phyloP scores from a whole-genome alignment of 495 filamentous ascomycete species.

The Talaromyces liani region DNA sequence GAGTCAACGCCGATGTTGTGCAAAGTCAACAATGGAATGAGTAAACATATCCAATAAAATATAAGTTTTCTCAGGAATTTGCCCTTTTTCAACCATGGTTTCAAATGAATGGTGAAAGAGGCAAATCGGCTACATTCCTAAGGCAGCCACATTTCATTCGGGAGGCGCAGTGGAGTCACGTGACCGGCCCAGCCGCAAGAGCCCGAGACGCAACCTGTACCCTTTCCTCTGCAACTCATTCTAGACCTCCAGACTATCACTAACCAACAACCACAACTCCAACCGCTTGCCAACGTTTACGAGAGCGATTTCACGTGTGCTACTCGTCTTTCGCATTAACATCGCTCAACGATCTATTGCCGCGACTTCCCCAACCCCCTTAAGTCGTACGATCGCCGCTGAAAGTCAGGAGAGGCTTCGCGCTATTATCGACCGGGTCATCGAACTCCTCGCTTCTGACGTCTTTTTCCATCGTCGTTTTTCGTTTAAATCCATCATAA shows the following conservation, averaged over 20 bases:
- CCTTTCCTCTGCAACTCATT: background rate
- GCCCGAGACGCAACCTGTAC: slow-evolving; percentile 4
- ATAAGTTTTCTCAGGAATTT: background rate
- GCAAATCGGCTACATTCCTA: background rate
- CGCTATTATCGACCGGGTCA: background rate
- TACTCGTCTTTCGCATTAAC: background rate
- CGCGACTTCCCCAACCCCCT: background rate
- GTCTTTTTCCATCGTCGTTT: slow-evolving; percentile 15
- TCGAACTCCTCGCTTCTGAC: background rate
- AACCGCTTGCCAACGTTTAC: background rate
- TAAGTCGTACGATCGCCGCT: background rate
- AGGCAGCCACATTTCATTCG: slow-evolving; percentile 1
- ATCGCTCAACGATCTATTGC: background rate
- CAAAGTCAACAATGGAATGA: background rate
- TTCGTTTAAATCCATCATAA: slow-evolving; percentile 23
- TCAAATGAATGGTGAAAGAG: too few relatives aligned
- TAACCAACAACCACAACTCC: background rate
- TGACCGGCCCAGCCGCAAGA: slow-evolving; percentile 20
- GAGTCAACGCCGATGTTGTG: background rate
- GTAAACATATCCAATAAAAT: background rate
- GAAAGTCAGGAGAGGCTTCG: background rate
- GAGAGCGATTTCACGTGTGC: background rate
- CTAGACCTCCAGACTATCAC: background rate
- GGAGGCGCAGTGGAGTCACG: slow-evolving; percentile 19
- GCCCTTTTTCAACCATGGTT: too few relatives aligned